Base-by-base conservation (phyloP, 192 early-diverging fungal species). In the Coemansia sp. region DNA sequence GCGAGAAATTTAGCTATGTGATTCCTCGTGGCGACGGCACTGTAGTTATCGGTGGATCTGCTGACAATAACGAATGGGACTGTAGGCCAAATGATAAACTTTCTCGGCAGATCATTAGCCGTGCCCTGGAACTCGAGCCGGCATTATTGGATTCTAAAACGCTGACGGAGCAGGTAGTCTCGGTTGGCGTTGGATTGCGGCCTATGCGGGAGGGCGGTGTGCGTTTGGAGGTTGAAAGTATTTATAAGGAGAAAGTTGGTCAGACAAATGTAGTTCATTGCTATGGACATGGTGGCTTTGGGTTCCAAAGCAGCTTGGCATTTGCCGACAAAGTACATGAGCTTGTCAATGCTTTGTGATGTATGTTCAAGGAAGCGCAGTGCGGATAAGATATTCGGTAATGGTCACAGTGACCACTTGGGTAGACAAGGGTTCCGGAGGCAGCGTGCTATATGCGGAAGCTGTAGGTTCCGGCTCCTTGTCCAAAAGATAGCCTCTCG, bases 241-340 rank as follows among this genome's bases (percentile, higher is more conserved):
- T 48, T 18, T n/a, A 9, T 5, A 23, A 15, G n/a, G 37, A 14
- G n/a, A 23, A 7, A 14, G 36, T 31, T n/a, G 18, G 58, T 16
- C 31, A 30, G 14, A 51, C 83, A 4, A 28, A 69, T 2, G 68
- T 84, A 3, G 79, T 82, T 6, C 86, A 88, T 54, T 83, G 81
- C 57, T 88, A 88, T 53, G 86, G 86, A 3, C 86, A 88, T 60
- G 81, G 69, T 11, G 83, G 83, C 1, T 86, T 73, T 72, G 86
- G 83, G 58, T 81, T 71, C 15, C 43, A 45, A 18, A 45, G 50
- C 51, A 70, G 67, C 38, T 12, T 63, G 12, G 60, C 50, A 15
- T 70, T 54, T 41, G 67, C 67, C 8, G 38, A 56, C 23, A 35
- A 31, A 6, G 66, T 69, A 11, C 31, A 14, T n/a, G 43, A 53